Percentiles rank a stretch among this genome's conserved stretches.
Conservation (phyloP, 345 rosid genomes). For the Cardamine occulta region DNA sequence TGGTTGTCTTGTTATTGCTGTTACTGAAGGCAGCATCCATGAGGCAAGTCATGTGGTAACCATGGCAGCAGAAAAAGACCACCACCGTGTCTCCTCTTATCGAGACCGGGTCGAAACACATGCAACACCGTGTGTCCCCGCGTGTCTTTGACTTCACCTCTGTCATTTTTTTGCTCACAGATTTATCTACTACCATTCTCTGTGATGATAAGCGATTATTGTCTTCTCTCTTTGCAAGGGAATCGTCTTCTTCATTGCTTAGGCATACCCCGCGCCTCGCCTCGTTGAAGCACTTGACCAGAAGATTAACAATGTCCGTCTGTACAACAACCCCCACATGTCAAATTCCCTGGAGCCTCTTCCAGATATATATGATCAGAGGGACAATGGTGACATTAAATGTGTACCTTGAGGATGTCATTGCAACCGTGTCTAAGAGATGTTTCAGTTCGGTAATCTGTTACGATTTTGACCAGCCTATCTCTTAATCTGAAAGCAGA, state of each 20-base stretch:
- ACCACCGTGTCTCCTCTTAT: conserved; percentile 75
- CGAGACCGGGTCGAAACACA: conserved; percentile 90
- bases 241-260: conserved; percentile 68
- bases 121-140: conserved; percentile 90
- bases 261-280: conserved; percentile 79
- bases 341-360: conserved; percentile 25
- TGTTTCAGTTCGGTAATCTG: conserved; percentile 98
- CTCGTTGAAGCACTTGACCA: conserved; percentile 87
- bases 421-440: conserved; percentile 98
- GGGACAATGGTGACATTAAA: conserved; percentile 2
- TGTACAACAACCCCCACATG: conserved; percentile 42
- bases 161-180: conserved; percentile 50
- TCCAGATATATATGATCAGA: conserved; percentile 10
- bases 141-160: conserved; percentile 88
- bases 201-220: conserved; percentile 49
- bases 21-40: conserved; percentile 71
- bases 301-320: conserved; percentile 94
- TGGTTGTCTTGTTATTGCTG: conserved; percentile 47
- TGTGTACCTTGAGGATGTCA: conserved; percentile 84
- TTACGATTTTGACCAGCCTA: conserved; percentile 86
- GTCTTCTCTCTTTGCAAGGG: conserved; percentile 63
- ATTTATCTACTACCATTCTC: conserved; percentile 50
- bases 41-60: conserved; percentile 84
- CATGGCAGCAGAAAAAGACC: conserved; percentile 94
- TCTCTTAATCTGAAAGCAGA: conserved; percentile 79